phyloP scores from a whole-genome alignment of 192 early-diverging fungal genomes.

The Rhizophagus prolifer region DNA sequence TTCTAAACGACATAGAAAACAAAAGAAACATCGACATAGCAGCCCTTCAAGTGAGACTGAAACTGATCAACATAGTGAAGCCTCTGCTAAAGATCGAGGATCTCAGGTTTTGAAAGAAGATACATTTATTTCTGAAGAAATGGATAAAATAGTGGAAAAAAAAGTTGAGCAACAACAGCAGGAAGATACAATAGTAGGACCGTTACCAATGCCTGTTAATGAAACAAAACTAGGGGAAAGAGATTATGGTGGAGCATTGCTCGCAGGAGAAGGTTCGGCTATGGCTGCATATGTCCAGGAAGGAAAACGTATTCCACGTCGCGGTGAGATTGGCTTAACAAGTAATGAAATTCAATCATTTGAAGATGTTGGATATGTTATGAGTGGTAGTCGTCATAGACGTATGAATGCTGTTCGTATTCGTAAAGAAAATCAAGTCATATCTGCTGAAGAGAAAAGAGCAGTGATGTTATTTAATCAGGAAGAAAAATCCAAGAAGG shows the following conservation, averaged over 20 bases:
- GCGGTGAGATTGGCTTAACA: conserved; percentile 94
- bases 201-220: background rate
- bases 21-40: background rate
- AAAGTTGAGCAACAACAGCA: background rate
- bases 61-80: background rate
- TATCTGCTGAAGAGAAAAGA: conserved; percentile 92
- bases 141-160: background rate
- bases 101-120: background rate
- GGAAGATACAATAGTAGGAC: background rate
- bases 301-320: conserved; percentile 93
- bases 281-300: conserved; percentile 88
- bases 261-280: conserved; percentile 89
- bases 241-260: conserved; percentile 73
- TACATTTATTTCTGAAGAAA: background rate
- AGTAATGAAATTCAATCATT: conserved; percentile 80
- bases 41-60: background rate
- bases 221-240: background rate
- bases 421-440: conserved; percentile 96
- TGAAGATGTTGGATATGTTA: conserved; percentile 91
- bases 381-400: conserved; percentile 92
- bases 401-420: conserved; percentile 96
- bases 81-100: background rate
- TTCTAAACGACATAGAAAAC: background rate
- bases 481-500: conserved; percentile 87
- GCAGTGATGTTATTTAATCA: conserved; percentile 82